These are phyloP conservation scores for Quercus lobata DNA, from an alignment of 331 rosid species.

Conservation along the genomic window DNA sequence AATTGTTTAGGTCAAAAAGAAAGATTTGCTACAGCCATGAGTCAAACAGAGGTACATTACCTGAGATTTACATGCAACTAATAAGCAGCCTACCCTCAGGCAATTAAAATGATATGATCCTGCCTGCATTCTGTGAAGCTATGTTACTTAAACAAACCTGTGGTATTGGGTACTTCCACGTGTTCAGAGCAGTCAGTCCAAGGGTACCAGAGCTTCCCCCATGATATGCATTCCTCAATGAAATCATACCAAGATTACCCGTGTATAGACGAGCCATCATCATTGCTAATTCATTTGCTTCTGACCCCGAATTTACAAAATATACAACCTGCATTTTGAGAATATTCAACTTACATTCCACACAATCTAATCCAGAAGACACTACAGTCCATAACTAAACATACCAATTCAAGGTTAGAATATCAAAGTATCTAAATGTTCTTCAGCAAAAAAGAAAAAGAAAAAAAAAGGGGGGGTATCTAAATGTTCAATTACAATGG, in stretches of 20 bases:
- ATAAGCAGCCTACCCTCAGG: not conserved
- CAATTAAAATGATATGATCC: not conserved
- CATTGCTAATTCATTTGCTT: conserved; percentile 93
- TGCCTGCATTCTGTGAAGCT: not conserved
- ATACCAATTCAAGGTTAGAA: too few species aligned
- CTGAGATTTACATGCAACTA: not conserved
- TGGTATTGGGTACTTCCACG: conserved; percentile 90
- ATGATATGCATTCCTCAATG: conserved; percentile 91
- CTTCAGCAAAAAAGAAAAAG: too few species aligned
- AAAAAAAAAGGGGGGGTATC: too few species aligned
- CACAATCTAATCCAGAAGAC: conserved; percentile 13
- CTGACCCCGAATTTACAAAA: conserved; percentile 96
- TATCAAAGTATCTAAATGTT: too few species aligned
- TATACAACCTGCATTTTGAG: conserved; percentile 71
- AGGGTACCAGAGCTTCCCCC: conserved; percentile 85
- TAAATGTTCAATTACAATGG: too few species aligned
- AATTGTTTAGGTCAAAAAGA: not conserved
- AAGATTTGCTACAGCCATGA: not conserved
- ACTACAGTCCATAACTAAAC: not conserved
- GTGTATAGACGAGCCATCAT: conserved; percentile 91
- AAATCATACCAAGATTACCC: conserved; percentile 83
- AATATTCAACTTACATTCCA: not conserved
- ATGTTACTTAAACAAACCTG: conserved; percentile 50
- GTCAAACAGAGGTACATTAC: too few species aligned
- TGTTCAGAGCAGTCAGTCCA: conserved; percentile 76